Conservation (phyloP, 495 filamentous ascomycete species). For the Gamarada debralockiae region DNA sequence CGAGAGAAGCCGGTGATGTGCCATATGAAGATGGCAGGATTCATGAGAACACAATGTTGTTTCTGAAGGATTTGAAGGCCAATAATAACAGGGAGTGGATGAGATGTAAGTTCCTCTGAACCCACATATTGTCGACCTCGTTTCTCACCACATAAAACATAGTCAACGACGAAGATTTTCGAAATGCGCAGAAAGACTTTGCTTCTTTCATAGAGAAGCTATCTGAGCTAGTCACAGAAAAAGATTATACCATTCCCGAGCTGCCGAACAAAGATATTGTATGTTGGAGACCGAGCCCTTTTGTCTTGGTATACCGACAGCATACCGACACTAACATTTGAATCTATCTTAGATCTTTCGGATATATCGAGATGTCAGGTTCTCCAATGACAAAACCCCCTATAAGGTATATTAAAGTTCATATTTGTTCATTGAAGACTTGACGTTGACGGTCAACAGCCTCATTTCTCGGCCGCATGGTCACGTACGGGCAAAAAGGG, state of each 20-base stretch:
- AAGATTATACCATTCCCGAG: slow-evolving; percentile 77
- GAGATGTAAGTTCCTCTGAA: slow-evolving; percentile 38
- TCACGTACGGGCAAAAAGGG: slow-evolving; percentile 83
- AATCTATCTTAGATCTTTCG: slow-evolving; percentile 53
- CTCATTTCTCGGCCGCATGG: slow-evolving; percentile 71
- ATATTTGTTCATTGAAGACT: too few relatives aligned
- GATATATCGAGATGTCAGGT: slow-evolving; percentile 79
- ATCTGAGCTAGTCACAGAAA: slow-evolving; percentile 62
- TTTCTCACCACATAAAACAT: background rate
- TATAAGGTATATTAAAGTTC: slow-evolving; percentile 85
- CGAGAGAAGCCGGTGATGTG: slow-evolving; percentile 60
- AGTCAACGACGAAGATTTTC: slow-evolving; percentile 67
- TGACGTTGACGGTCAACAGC: too few relatives aligned
- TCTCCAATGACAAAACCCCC: slow-evolving; percentile 74
- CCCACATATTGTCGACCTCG: slow-evolving; percentile 41
- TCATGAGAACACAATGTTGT: slow-evolving; percentile 79
- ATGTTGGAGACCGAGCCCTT: too few relatives aligned
- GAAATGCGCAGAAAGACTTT: slow-evolving; percentile 73
- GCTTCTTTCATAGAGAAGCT: slow-evolving; percentile 67
- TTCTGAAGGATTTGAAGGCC: slow-evolving; percentile 66
- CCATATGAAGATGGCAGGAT: slow-evolving; percentile 65
- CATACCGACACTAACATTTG: too few relatives aligned
- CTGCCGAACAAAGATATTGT: slow-evolving; percentile 72
- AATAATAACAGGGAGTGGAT: slow-evolving; percentile 84
- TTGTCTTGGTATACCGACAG: too few relatives aligned